Evolutionary conservation across 164 flowering plant species (phyloP).

Genomic region (Vitis labrusca): DNA sequence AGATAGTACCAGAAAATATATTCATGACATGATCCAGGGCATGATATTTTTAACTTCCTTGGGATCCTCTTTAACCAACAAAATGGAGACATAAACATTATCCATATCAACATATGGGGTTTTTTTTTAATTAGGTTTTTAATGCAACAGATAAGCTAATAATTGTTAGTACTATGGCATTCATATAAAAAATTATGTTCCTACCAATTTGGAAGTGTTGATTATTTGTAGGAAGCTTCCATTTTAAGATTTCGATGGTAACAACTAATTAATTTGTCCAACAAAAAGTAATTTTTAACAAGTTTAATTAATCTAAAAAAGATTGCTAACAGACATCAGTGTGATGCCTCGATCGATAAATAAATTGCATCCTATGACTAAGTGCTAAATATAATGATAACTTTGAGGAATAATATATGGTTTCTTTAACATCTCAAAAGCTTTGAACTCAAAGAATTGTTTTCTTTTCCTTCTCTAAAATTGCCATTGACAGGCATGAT

Average conservation of each 20-base stretch:
- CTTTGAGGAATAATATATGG: constrained; percentile 8
- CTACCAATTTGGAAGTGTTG: constrained; percentile 35
- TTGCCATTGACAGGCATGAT: neutral
- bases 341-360: neutral
- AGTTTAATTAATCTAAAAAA: neutral
- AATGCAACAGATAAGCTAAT: neutral
- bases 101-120: neutral
- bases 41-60: neutral
- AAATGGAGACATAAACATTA: neutral
- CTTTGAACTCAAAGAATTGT: neutral
- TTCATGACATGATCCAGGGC: neutral
- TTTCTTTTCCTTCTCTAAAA: neutral
- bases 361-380: neutral
- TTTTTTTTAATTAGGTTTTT: neutral
- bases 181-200: constrained; percentile 12
- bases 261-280: neutral
- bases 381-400: constrained; percentile 4
- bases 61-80: neutral
- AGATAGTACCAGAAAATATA: neutral
- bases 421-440: constrained; percentile 11
- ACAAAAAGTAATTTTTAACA: neutral
- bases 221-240: constrained; percentile 5
- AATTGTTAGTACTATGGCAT: neutral
- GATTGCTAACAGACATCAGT: neutral
- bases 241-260: neutral